These are phyloP conservation scores for Fusarium virguliforme DNA, from an alignment of 2,329 filamentous ascomycete species.

Conservation along the genomic window DNA sequence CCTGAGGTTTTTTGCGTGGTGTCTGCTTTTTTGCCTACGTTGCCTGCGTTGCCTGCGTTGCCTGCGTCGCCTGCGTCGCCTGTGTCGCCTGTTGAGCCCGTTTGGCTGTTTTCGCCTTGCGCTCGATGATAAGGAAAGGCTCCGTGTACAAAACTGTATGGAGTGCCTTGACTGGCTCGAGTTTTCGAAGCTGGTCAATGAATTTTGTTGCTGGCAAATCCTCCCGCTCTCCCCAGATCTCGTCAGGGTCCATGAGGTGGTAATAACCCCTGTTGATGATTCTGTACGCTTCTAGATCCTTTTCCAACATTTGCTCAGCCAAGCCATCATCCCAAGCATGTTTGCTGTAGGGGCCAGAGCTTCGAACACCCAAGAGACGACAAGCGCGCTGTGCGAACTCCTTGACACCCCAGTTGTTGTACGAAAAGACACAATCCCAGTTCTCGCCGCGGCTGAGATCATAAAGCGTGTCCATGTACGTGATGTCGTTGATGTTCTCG, in stretches of 20 bases:
- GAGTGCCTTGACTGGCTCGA: neutral
- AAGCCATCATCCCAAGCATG: neutral
- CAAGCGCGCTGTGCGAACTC: neutral
- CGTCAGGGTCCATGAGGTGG: too few relatives aligned
- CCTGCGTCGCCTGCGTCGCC: too few relatives aligned
- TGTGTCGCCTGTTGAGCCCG: neutral
- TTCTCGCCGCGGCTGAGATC: too few relatives aligned
- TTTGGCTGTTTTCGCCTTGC: neutral
- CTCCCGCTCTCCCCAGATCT: too few relatives aligned
- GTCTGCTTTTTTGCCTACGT: too few relatives aligned
- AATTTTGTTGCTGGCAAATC: too few relatives aligned
- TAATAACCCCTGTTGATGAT: neutral
- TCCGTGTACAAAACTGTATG: neutral
- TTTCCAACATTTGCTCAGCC: neutral
- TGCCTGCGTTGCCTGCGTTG: too few relatives aligned
- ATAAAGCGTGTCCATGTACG: neutral
- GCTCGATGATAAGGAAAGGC: neutral
- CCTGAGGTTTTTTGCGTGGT: too few relatives aligned
- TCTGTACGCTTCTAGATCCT: neutral
- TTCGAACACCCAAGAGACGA: neutral
- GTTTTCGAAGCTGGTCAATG: neutral
- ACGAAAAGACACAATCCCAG: too few relatives aligned
- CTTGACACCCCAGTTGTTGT: too few relatives aligned
- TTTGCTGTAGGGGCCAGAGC: accelerated
- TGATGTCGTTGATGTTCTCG: neutral